phyloP scores from a whole-genome alignment of 2,329 filamentous ascomycete genomes.

The Penicillium sp. region DNA sequence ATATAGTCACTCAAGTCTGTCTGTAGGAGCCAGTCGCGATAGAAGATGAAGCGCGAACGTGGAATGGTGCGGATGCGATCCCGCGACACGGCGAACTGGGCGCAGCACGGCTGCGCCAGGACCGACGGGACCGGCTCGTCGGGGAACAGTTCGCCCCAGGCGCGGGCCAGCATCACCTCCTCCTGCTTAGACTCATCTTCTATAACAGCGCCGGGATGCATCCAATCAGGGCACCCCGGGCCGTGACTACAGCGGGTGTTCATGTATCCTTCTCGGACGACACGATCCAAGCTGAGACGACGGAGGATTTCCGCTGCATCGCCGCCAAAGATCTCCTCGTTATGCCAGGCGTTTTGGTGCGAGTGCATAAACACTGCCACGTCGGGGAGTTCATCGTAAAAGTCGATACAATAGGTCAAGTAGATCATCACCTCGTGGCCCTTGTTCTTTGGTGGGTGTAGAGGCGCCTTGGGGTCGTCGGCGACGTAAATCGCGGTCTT shows the following conservation, averaged over 20 bases:
- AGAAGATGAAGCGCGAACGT: constrained; percentile 50
- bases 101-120: constrained; percentile 59
- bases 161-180: constrained; percentile 43
- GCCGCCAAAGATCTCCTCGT: constrained; percentile 50
- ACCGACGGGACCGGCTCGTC: constrained; percentile 43
- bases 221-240: constrained; percentile 56
- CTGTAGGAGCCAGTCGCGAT: constrained; percentile 57
- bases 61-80: constrained; percentile 54
- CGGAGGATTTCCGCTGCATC: constrained; percentile 50
- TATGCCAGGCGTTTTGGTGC: constrained; percentile 55
- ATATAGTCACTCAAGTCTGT: constrained; percentile 53
- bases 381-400: constrained; percentile 56
- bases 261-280: constrained; percentile 53
- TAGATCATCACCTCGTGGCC: constrained; percentile 60
- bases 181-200: constrained; percentile 45
- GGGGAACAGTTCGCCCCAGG: constrained; percentile 48
- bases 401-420: constrained; percentile 58
- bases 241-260: constrained; percentile 56
- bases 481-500: constrained; percentile 48
- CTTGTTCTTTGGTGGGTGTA: constrained; percentile 55
- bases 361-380: constrained; percentile 58
- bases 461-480: constrained; percentile 47
- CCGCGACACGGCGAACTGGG: constrained; percentile 57
- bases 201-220: constrained; percentile 44
- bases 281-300: constrained; percentile 48